Evolutionary conservation across 2,329 filamentous ascomycete genomes (phyloP), one percentile per base, ranked within the genome.

Genomic region (Fusarium miscanthi): DNA sequence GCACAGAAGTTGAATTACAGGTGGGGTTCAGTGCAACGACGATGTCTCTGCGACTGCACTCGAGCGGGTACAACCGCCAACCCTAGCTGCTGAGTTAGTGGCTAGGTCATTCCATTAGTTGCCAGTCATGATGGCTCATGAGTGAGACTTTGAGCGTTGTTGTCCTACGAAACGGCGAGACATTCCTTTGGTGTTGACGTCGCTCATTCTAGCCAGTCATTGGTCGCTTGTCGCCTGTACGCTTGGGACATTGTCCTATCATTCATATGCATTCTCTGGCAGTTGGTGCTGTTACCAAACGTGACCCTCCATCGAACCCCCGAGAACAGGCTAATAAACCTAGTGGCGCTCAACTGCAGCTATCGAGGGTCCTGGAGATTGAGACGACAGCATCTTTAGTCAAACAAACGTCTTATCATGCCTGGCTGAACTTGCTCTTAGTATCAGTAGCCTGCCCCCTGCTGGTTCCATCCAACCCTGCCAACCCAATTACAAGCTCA

Each of bases 321-420:
- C 40, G 40, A 64, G 35, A 57, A 42, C 45, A 69, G 54, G 45
- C 72, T 76, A 76, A 43, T 23, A 51, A 41, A 16, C 38, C 40
- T 43, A 53, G 63, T 60, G 51, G 65, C 59, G 49, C 56, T 62
- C 52, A n/a, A 45, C 51, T 67, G 38, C 43, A 56, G 63, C 42
- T 63, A 41, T 63, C 35, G 56, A 48, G 45, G 59, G 69, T 30
- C 42, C 41, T 70, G 54, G 48, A 66, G 51, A 58, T 66, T 63
- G 45, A 57, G 54, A 58, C 48, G 58, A 62, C 49, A 53, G 42
- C 27, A 25, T 58, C 40, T 43, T 69, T 64, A 69, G 70, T 66
- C 58, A 70, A 61, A 60, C 52, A 70, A 61, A 60, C 52, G n/a
- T 59, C 58, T 70, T 73, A 74, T 74, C 65, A 67, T 63, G 57